Evolutionary conservation across 495 filamentous ascomycete species (phyloP).

Genomic region (Lophium mytilinum): DNA sequence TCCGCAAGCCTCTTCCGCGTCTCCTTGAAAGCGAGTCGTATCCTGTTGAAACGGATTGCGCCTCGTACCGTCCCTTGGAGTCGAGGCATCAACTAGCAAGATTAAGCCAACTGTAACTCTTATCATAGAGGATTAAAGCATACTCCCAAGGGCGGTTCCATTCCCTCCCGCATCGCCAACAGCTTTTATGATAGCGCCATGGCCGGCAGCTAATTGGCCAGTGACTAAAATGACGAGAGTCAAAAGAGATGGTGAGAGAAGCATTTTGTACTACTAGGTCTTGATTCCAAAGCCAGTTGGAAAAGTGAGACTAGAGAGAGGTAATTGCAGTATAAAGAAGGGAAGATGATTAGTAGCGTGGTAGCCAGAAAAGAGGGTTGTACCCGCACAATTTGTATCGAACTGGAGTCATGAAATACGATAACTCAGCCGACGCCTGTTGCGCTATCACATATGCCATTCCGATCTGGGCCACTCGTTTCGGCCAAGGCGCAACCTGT

Average conservation of each 20-base stretch:
- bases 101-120: background rate
- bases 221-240: constrained; percentile 21
- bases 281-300: background rate
- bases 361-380: background rate
- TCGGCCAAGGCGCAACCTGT: background rate
- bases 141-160: constrained; percentile 34
- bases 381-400: background rate
- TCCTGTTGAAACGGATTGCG: constrained; percentile 48
- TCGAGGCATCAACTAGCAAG: constrained; percentile 40
- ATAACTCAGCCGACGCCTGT: background rate
- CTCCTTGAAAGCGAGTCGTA: constrained; percentile 42
- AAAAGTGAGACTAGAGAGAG: constrained; percentile 6
- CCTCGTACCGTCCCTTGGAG: constrained; percentile 45
- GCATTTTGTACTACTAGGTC: constrained; percentile 20
- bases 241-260: constrained; percentile 19
- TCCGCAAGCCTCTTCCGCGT: constrained; percentile 20
- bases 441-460: no score
- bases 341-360: constrained; percentile 16
- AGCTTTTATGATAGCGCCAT: constrained; percentile 43
- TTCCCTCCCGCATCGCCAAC: constrained; percentile 41
- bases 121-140: background rate
- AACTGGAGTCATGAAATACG: background rate
- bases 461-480: background rate
- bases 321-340: constrained; percentile 3
- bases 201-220: constrained; percentile 35